Evolutionary conservation across 2,329 filamentous ascomycete species (phyloP), one percentile per base, ranked within the genome.

Genomic region (Cadophora gregata): DNA sequence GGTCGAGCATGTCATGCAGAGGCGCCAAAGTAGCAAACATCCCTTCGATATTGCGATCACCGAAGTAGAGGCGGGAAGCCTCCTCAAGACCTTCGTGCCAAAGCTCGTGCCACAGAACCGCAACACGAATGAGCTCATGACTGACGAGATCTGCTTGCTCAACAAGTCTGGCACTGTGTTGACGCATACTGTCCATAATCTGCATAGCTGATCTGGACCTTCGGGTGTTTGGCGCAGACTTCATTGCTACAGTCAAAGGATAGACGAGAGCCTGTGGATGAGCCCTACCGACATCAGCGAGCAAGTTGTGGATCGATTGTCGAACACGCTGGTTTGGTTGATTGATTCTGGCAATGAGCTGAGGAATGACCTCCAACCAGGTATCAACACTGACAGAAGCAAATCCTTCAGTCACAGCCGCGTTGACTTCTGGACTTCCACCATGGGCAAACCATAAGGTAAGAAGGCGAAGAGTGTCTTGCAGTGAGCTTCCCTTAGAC

Each of bases 41-140:
- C 75, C 95, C 96, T 68, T 97, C 92, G 53, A 98, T 96, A 78
- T 99, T 97, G 75, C 96, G 91, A 75, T 98, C 95, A 67, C 95
- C 96, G 79, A 99, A 99, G 83, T 98, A 99, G 21, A 99, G 83
- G 62, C 96, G 88, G 36, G 93, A 97, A 0, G 96, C 96, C 81
- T 99, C 96, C 79, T 99, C 96, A 19, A 99, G 84, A 31, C 92
- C 96, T 79, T 99, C 96, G 72, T 99, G 96, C 96, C 96, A 99
- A 71, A 97, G 91, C 76, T 99, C 96, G 76, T 99, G 96, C 96
- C 96, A 99, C 27, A 99, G 80, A 1, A 99, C 95, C 19, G 96
- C 96, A 67, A 99, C 96, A 61, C 96, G 90, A 76, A 99, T 98
- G 64, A 99, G 87, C 78, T 99, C 96, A 75, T 96, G 92, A 77